Evolutionary conservation across 352 stramenopile genomes (phyloP), one percentile per base, ranked within the genome.

Genomic region (Pythium monospermum): DNA sequence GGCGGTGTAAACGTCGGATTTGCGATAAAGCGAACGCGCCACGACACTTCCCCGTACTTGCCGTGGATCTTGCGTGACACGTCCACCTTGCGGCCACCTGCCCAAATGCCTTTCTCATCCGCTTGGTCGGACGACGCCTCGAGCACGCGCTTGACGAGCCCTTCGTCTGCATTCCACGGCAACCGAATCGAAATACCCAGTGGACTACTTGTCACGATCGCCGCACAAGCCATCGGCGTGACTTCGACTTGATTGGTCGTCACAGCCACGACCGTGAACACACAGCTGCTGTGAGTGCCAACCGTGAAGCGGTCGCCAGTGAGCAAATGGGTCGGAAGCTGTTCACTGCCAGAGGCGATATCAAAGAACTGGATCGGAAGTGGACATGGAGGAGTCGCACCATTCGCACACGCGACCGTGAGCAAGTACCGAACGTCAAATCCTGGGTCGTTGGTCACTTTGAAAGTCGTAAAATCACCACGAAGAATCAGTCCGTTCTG

Each of bases 1-100:
- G 91, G 85, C 13, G 95, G 95, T 22, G 76, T 96, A 37, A 85
- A 80, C 6, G 59, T 68, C 15, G 82, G 76, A 56, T 98, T 99
- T 19, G 91, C 78, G 15, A 96, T 96, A 57, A 98, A 99, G 2
- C 71, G 94, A 8, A 98, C 69, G 16, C 70, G 66, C 91, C 93
- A 99, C 49, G 96, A 90, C 44, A 96, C 87, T 37, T 94, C 85
- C 3, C 95, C 96, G 55, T 98, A 98, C 58, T 98, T 96, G 32
- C 93, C 92, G 27, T 97, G 77, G 28, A 98, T 87, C 25, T 69
- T 91, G 32, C 87, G 72, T n/a, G 71, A 63, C 8, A 98, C 91
- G 25, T 73, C 77, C 13, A 98, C 92, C 13, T 77, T 71, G 39
- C 86, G 76, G n/a, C 67, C 73, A n/a, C 35, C 55, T 16, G 31